phyloP scores from a whole-genome alignment of 73 alveolate genomes.

The Stentor coeruleus region DNA sequence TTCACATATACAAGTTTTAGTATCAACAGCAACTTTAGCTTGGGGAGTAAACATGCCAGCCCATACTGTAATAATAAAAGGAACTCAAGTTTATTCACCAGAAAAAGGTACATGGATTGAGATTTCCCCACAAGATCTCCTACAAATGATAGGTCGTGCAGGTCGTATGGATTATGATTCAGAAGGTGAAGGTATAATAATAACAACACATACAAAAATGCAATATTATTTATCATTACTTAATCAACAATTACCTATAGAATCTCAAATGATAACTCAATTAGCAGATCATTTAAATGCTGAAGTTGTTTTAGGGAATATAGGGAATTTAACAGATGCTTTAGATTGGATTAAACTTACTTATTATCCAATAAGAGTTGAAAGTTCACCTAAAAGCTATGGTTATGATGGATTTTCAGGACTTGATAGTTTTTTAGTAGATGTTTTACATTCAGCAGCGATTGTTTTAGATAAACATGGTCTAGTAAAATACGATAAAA shows the following conservation, averaged over 20 bases:
- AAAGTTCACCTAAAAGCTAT: constrained; percentile 14
- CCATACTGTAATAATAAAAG: constrained; percentile 99
- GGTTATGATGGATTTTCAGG: constrained; percentile 4
- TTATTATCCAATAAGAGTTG: constrained; percentile 81
- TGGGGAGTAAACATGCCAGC: constrained; percentile 99
- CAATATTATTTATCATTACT: constrained; percentile 94
- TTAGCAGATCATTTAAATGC: constrained; percentile 96
- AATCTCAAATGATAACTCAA: constrained; percentile 88
- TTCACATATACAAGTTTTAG: constrained; percentile 75
- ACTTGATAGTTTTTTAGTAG: constrained; percentile 51
- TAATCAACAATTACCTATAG: constrained; percentile 98
- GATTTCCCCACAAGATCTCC: constrained; percentile 96
- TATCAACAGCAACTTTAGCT: constrained; percentile 97
- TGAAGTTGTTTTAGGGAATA: constrained; percentile 91
- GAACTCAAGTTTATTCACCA: constrained; percentile 99
- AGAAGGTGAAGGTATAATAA: constrained; percentile 98
- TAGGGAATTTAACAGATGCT: constrained; percentile 93
- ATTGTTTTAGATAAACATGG: constrained; percentile 73
- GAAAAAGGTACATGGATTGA: constrained; percentile 99
- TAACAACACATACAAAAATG: constrained; percentile 93
- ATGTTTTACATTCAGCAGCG: constrained; percentile 92
- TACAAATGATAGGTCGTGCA: constrained; percentile 99
- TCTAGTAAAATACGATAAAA: constrained; percentile 82
- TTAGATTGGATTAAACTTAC: constrained; percentile 98
- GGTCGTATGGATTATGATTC: constrained; percentile 99